Conservation (phyloP, 164 flowering plant species). For the Akebia trifoliata region DNA sequence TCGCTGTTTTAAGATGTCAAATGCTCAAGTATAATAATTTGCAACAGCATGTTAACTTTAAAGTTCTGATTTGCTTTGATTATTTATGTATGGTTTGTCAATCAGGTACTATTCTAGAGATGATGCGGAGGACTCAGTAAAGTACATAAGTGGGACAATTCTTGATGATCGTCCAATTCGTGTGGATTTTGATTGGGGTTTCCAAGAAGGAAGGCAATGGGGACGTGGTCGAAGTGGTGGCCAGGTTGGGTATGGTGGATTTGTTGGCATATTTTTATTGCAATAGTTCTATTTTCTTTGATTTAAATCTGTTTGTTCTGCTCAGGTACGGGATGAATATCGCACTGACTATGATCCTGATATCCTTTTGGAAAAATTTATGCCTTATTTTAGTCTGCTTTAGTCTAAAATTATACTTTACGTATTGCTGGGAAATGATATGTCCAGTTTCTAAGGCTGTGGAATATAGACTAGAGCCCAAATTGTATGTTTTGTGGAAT, state of each 20-base stretch:
- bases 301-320: conserved; percentile 2
- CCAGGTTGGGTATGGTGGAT: conserved; percentile 41
- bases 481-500: too few species aligned
- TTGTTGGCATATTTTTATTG: conserved; percentile 4
- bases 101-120: conserved; percentile 86
- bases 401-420: not conserved
- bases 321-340: conserved; percentile 95
- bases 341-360: conserved; percentile 99
- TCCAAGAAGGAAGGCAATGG: conserved; percentile 98
- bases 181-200: conserved; percentile 99
- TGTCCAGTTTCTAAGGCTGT: too few species aligned
- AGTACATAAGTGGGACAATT: conserved; percentile 94
- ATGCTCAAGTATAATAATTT: not conserved
- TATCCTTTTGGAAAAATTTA: conserved; percentile 54
- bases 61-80: not conserved
- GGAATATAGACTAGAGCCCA: too few species aligned
- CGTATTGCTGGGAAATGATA: too few species aligned
- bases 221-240: conserved; percentile 99
- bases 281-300: not conserved
- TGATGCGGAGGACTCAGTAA: conserved; percentile 89
- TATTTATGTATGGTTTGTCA: conserved; percentile 5
- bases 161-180: conserved; percentile 98
- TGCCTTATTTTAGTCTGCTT: not conserved
- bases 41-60: not conserved
- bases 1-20: not conserved